Percentiles rank a stretch among this genome's conserved stretches.
Evolutionary conservation across 2,329 filamentous ascomycete species (phyloP).

Genomic region (Teratosphaeria viscida): DNA sequence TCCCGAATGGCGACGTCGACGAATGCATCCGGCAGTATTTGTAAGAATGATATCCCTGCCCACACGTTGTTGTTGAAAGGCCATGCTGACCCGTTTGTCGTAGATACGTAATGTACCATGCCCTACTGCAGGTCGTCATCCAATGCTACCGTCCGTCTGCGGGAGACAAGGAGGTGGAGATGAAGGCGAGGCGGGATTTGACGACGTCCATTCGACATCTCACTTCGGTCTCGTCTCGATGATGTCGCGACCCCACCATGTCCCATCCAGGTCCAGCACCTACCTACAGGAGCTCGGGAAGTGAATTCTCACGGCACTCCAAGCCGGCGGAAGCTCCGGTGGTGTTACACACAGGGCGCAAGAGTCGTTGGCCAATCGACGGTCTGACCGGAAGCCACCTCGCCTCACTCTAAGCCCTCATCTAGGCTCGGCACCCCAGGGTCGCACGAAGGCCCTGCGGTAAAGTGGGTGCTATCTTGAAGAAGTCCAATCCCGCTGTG

Average conservation of each 20-base stretch:
- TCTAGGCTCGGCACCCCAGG: background rate
- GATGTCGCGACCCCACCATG: background rate
- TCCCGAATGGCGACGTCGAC: slow-evolving; percentile 22
- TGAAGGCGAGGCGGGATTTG: slow-evolving; percentile 33
- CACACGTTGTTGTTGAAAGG: background rate
- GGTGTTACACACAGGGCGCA: background rate
- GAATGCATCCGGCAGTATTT: slow-evolving; percentile 30
- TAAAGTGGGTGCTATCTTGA: background rate
- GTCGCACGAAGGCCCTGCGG: background rate
- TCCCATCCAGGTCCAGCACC: background rate
- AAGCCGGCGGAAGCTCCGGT: background rate
- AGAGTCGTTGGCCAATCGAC: background rate
- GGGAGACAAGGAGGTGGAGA: slow-evolving; percentile 28
- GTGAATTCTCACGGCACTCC: background rate
- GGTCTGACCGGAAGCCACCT: background rate
- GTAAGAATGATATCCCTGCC: slow-evolving; percentile 24
- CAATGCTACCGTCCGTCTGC: slow-evolving; percentile 34
- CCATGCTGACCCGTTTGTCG: background rate
- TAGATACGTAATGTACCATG: slow-evolving; percentile 37
- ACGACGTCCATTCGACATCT: slow-evolving; percentile 25
- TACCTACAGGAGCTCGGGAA: background rate
- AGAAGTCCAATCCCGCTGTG: background rate
- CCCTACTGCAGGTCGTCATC: slow-evolving; percentile 32
- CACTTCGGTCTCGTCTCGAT: slow-evolving; percentile 2
- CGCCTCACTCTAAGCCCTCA: background rate